phyloP scores from a whole-genome alignment of 2,329 filamentous ascomycete genomes.

The Hymenoscyphus linearis region DNA sequence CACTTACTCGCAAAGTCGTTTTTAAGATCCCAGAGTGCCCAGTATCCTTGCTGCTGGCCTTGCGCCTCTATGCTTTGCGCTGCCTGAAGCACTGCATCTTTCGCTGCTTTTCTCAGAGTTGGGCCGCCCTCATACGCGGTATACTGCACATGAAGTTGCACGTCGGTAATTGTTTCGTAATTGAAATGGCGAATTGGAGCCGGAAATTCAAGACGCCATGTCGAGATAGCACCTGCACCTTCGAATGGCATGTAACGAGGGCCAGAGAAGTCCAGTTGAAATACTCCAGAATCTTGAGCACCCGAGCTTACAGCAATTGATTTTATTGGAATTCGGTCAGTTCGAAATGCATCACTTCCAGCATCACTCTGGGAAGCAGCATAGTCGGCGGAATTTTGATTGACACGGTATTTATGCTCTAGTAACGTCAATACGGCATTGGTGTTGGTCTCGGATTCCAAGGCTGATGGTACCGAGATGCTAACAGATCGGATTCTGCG shows the following conservation, averaged over 20 bases:
- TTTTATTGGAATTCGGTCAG: conserved; percentile 22
- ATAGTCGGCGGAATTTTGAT: neutral
- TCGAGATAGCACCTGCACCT: conserved; percentile 32
- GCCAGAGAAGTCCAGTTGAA: conserved; percentile 31
- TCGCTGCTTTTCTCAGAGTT: conserved; percentile 18
- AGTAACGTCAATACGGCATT: conserved; percentile 25
- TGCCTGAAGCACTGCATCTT: conserved; percentile 3
- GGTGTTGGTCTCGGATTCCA: conserved; percentile 30
- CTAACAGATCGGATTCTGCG: conserved; percentile 33
- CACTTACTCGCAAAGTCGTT: neutral
- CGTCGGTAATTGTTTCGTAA: conserved; percentile 32
- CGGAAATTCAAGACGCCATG: conserved; percentile 33
- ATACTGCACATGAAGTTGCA: conserved; percentile 35
- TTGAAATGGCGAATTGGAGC: conserved; percentile 29
- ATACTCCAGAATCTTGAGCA: conserved; percentile 32
- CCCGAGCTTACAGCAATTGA: conserved; percentile 27
- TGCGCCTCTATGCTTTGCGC: neutral
- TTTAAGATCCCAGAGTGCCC: neutral
- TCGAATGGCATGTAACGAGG: conserved; percentile 37
- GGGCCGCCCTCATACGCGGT: conserved; percentile 32
- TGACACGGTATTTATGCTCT: conserved; percentile 11
- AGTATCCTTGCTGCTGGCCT: neutral
- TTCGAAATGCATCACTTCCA: conserved; percentile 15
- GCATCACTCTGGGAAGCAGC: neutral
- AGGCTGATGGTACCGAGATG: conserved; percentile 32